These are phyloP conservation scores for Cinnamomum micranthum DNA, from an alignment of 164 flowering plant species.

Conservation along the genomic window DNA sequence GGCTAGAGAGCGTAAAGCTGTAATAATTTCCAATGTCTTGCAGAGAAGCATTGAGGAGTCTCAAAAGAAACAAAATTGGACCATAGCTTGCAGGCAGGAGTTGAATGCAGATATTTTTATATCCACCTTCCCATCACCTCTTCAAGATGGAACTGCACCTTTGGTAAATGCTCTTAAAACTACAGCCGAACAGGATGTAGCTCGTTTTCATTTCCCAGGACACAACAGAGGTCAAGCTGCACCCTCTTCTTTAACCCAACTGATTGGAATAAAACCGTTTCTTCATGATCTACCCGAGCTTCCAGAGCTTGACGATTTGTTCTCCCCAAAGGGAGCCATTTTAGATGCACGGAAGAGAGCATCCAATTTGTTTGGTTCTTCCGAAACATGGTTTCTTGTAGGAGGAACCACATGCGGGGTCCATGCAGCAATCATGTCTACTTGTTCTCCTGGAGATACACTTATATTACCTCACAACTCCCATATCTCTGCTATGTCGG, in stretches of 20 bases:
- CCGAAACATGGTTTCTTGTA: conserved; percentile 59
- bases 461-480: conserved; percentile 46
- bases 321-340: conserved; percentile 44
- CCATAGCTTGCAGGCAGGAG: not conserved
- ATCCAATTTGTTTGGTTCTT: conserved; percentile 44
- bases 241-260: conserved; percentile 33
- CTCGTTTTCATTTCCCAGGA: conserved; percentile 83
- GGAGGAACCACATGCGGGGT: conserved; percentile 60
- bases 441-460: conserved; percentile 50
- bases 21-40: conserved; percentile 9
- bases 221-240: conserved; percentile 82
- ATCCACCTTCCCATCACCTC: not conserved
- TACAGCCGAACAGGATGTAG: conserved; percentile 52
- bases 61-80: not conserved
- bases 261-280: conserved; percentile 39
- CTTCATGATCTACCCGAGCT: conserved; percentile 49
- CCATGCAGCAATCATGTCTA: conserved; percentile 58
- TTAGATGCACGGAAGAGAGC: conserved; percentile 46
- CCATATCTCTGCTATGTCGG: conserved; percentile 52
- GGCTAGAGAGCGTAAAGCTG: conserved; percentile 6
- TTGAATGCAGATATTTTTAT: not conserved
- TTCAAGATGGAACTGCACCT: conserved; percentile 32
- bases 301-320: conserved; percentile 51
- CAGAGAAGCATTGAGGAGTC: conserved; percentile 7
- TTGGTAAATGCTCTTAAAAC: conserved; percentile 57